phyloP scores from a whole-genome alignment of 768 basidiomycete genomes.

The Suillus subaureus region DNA sequence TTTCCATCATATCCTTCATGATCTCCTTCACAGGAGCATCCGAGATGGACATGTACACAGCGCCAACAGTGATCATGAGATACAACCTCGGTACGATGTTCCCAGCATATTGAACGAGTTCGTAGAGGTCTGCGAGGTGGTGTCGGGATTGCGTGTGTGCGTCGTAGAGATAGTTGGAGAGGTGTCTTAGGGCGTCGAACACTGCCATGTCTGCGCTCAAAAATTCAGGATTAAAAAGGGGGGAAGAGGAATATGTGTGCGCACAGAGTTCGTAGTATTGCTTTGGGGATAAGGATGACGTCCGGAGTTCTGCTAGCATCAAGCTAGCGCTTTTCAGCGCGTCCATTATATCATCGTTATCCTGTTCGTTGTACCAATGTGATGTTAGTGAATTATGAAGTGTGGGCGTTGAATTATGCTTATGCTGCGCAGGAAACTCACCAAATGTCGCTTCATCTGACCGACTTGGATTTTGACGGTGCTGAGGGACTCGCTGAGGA shows the following conservation, averaged over 20 bases:
- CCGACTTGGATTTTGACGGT: slow-evolving; percentile 91
- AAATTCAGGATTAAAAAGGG: not conserved
- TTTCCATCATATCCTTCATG: slow-evolving; percentile 99
- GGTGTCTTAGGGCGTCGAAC: slow-evolving; percentile 93
- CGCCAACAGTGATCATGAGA: slow-evolving; percentile 99
- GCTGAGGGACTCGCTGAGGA: slow-evolving; percentile 81
- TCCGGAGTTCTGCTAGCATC: slow-evolving; percentile 96
- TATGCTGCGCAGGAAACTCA: slow-evolving; percentile 39
- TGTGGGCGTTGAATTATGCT: slow-evolving; percentile 2
- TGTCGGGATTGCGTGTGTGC: slow-evolving; percentile 91
- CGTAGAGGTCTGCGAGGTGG: slow-evolving; percentile 97
- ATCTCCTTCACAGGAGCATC: slow-evolving; percentile 98
- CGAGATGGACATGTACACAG: slow-evolving; percentile 98
- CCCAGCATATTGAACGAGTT: slow-evolving; percentile 98
- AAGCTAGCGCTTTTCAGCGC: slow-evolving; percentile 95
- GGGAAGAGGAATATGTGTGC: slow-evolving; percentile 23
- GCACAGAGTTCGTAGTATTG: slow-evolving; percentile 98
- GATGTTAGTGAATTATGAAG: not conserved
- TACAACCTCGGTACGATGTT: slow-evolving; percentile 94
- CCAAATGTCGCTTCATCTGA: slow-evolving; percentile 94
- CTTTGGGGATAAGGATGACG: slow-evolving; percentile 91
- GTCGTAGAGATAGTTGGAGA: slow-evolving; percentile 96
- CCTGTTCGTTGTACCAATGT: slow-evolving; percentile 45
- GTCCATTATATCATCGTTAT: slow-evolving; percentile 97
- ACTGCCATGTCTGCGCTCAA: slow-evolving; percentile 86